Evolutionary conservation across 2,329 filamentous ascomycete species (phyloP).

Genomic region (Blastomyces gilchristii): DNA sequence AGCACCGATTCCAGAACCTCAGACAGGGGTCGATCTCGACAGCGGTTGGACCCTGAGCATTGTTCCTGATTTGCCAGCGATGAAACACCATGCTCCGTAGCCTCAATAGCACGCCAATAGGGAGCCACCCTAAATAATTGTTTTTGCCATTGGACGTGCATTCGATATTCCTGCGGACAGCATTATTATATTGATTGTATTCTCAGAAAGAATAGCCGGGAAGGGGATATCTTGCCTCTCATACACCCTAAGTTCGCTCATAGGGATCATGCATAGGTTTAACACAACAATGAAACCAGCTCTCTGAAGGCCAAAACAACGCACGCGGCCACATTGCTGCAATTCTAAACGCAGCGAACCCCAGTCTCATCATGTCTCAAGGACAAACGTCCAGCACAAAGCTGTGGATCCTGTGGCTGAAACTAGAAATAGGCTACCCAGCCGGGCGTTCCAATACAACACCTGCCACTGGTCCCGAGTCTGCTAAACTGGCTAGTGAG

Average conservation of each 20-base stretch:
- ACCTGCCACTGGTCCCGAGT: background rate
- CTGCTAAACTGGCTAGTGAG: background rate
- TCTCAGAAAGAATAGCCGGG: background rate
- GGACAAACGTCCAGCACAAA: background rate
- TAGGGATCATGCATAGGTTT: background rate
- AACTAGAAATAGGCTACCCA: background rate
- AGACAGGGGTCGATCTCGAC: background rate
- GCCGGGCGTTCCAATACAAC: background rate
- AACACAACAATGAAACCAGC: background rate
- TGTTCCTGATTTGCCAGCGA: background rate
- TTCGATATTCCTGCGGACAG: background rate
- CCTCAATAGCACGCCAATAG: background rate
- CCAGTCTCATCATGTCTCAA: background rate
- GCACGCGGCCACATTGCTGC: too few species aligned
- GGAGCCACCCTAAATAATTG: too few species aligned
- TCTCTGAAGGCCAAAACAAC: background rate
- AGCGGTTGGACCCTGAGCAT: background rate
- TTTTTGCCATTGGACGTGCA: background rate
- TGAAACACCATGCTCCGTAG: background rate
- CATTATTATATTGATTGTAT: background rate
- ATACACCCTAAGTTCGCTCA: background rate
- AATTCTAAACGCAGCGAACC: background rate
- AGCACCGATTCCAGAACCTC: background rate
- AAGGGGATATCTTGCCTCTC: background rate
- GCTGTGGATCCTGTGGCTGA: slow-evolving; percentile 1